Base-by-base conservation (phyloP, 78 protist species). In the Dictyostelium brefeldianum region DNA sequence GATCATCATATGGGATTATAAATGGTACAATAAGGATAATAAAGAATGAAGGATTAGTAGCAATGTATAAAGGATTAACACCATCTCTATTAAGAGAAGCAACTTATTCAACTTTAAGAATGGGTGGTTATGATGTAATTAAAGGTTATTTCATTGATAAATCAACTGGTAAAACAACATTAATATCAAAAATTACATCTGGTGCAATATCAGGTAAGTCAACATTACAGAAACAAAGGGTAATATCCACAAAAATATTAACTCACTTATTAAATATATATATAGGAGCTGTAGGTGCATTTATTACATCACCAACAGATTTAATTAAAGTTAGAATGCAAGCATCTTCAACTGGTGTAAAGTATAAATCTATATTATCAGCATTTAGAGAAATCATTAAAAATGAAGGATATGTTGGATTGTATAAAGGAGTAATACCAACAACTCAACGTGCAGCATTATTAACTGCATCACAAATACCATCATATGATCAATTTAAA, bases 271-370 rank as follows among this genome's bases (percentile, higher is more conserved):
- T 36, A 36, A 36, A 36, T 36, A 36, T 36, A 36, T 36, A 36
- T 51, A 43, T 80, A 4, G 96, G 96, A 17, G 62, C 69, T 5
- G 67, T 94, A 3, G 96, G 92, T 1, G 96, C 96, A 6, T 80
- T 41, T 14, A 94, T 94, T n/a, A 92, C 96, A 69, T 85, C 78
- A 15, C 96, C 96, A 25, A 64, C 96, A 0, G 96, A 94, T 78
- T 53, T 94, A 12, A 80, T 94, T 20, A 94, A 94, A 79, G 96
- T 94, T 5, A 43, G 96, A 41, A 74, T 94, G 94, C 96, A 94
- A 36, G 96, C 92, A 47, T 46, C 75, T 18, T 17, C 83, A 47
- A 41, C 36, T 6, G 79, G 79, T 36, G 85, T 50, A 11, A 65
- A 89, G 62, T 94, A 94, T 22, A 50, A 18, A 14, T 59, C 83